Conservation (phyloP, 2,329 filamentous ascomycete species). For the Coniochaeta sp. region DNA sequence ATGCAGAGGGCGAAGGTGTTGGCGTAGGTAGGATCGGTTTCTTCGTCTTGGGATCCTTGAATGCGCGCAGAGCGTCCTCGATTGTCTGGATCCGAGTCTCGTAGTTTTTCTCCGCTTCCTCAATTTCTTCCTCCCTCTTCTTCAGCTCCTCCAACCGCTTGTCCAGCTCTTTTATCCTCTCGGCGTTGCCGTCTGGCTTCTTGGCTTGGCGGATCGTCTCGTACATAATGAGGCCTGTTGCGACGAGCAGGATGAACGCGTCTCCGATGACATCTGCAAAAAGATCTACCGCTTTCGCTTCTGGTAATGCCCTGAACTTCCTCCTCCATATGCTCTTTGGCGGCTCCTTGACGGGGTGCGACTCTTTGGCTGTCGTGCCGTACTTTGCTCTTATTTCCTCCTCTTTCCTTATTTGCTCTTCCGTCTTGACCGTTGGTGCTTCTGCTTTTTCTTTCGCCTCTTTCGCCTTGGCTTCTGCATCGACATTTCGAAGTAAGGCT, state of each 20-base stretch:
- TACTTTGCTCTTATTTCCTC: conserved; percentile 37
- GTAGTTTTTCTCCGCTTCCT: conserved; percentile 37
- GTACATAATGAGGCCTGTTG: conserved; percentile 49
- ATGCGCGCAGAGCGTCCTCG: conserved; percentile 43
- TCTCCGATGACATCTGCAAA: conserved; percentile 62
- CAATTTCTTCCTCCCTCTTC: conserved; percentile 41
- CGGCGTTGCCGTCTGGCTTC: conserved; percentile 52
- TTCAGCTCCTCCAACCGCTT: conserved; percentile 37
- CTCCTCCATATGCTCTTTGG: conserved; percentile 49
- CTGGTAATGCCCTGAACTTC: conserved; percentile 56
- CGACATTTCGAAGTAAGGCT: conserved; percentile 47
- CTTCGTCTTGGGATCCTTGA: conserved; percentile 51
- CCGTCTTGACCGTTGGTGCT: conserved; percentile 57
- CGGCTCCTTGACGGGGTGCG: conserved; percentile 26
- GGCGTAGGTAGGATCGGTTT: conserved; percentile 39
- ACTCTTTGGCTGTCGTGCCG: conserved; percentile 30
- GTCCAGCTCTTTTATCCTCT: conserved; percentile 44
- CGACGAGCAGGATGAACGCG: conserved; percentile 54
- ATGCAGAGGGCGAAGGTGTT: conserved; percentile 3
- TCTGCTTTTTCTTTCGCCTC: conserved; percentile 57
- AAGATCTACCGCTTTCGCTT: conserved; percentile 57
- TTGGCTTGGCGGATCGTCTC: conserved; percentile 52
- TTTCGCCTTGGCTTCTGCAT: conserved; percentile 50
- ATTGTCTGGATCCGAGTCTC: conserved; percentile 40
- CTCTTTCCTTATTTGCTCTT: conserved; percentile 51